A percentile compares a stretch with the other conserved stretches of the same genome.
Conservation (phyloP, 129 eudicot species). For the Escallonia herrerae region DNA sequence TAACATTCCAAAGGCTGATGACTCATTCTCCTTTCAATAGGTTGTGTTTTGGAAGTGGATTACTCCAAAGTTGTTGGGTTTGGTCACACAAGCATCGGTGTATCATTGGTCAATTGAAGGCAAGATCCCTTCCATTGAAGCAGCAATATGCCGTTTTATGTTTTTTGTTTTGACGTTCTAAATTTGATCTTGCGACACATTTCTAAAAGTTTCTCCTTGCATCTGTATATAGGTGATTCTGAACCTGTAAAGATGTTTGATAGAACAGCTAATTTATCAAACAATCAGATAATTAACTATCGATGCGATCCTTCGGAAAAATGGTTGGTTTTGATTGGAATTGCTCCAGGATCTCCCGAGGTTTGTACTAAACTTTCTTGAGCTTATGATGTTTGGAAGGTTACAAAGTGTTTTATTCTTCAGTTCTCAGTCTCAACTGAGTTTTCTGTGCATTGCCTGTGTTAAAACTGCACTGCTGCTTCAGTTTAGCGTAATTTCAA, state of each 20-base stretch:
- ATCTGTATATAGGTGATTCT: slow-evolving; percentile 67
- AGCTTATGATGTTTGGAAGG: not conserved
- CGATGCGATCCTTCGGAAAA: slow-evolving; percentile 85
- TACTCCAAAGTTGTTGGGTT: slow-evolving; percentile 80
- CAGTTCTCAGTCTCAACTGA: no score
- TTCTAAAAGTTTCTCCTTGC: not conserved
- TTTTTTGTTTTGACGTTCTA: not conserved
- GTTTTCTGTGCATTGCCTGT: no score
- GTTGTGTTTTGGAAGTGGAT: slow-evolving; percentile 99
- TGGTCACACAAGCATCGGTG: slow-evolving; percentile 88
- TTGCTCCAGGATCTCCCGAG: slow-evolving; percentile 94
- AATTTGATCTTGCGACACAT: not conserved
- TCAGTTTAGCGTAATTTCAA: no score
- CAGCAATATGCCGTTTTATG: not conserved
- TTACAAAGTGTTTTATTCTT: no score
- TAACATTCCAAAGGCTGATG: not conserved
- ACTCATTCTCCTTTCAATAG: slow-evolving; percentile 28
- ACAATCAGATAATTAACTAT: slow-evolving; percentile 88
- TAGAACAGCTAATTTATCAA: slow-evolving; percentile 82
- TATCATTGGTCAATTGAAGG: slow-evolving; percentile 99
- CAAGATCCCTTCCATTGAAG: slow-evolving; percentile 10
- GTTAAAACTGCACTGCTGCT: no score
- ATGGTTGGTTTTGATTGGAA: slow-evolving; percentile 95
- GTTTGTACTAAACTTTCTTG: slow-evolving; percentile 30
- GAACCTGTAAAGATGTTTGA: slow-evolving; percentile 94